A percentile compares a stretch with the other conserved stretches of the same genome.
phyloP scores from a whole-genome alignment of 73 alveolate genomes.

The Tetrahymena thermophila region DNA sequence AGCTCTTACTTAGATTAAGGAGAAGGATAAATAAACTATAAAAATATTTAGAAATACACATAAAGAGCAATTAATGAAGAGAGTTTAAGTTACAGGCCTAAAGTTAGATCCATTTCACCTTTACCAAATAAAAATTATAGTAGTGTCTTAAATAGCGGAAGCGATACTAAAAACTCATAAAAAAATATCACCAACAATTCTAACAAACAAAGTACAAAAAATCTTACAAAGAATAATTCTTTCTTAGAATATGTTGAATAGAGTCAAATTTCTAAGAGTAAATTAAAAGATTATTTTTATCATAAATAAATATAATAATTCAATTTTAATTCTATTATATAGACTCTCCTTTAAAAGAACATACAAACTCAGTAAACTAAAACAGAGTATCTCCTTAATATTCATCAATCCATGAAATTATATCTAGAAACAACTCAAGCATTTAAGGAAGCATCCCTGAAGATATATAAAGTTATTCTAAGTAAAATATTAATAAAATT shows the following conservation, averaged over 20 bases:
- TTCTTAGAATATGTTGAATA: background rate
- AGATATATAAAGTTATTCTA: background rate
- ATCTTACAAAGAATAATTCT: background rate
- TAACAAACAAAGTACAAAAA: background rate
- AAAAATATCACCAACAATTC: background rate
- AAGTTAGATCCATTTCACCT: background rate
- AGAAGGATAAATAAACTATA: background rate
- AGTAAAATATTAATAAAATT: background rate
- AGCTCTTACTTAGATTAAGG: background rate
- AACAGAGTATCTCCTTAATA: background rate
- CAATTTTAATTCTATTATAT: background rate
- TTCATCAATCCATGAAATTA: background rate
- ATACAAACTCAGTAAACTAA: background rate
- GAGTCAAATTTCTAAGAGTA: background rate
- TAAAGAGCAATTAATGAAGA: background rate
- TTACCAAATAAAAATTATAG: background rate
- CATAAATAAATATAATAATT: background rate
- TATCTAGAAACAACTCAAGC: background rate
- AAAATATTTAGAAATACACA: background rate
- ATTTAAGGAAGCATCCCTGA: background rate
- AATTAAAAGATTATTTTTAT: background rate
- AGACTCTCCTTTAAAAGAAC: background rate
- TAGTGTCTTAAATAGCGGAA: background rate
- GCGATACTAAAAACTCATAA: background rate
- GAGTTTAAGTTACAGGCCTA: background rate